Evolutionary conservation across 1,139 yeast species (phyloP), one percentile per base, ranked within the genome.

Genomic region (Suhomyces anneliseae): DNA sequence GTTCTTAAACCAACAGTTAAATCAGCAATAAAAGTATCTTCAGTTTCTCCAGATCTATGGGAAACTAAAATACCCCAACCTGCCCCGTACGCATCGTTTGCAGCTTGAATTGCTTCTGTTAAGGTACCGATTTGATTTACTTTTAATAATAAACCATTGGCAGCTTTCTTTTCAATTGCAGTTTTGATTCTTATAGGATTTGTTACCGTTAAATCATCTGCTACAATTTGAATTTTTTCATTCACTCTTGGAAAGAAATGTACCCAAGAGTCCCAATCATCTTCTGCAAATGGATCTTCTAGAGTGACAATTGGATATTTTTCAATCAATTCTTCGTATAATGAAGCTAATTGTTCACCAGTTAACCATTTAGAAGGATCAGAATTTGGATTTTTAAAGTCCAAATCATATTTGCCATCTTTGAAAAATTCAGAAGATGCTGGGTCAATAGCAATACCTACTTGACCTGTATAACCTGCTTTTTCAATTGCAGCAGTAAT

Each of bases 1-100:
- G 96, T 69, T 83, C 97, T 88, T 73, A 92, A 82, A 80, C 97
- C 98, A 65, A 92, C 97, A 62, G 90, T 80, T 71, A 92, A 83
- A 76, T 92, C 97, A 69, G 98, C 97, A 76, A 92, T 90, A 81
- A 88, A 85, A 63, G 95, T 86, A 78, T 92, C 98, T 81, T 92
- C 98, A 60, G 97, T 90, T 83, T 92, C 98, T 80, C 98, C 98
- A 62, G 97, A 90, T 83, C 96, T 87, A 85, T 89, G 96, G 65
- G 96, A 88, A 66, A 90, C 96, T 96, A 89, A 89, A 66, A 89
- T 96, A 80, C 96, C 96, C 97, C 97, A 90, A 69, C 87, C 89
- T 55, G 95, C 96, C 58, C 82, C 83, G 75, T 83, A 89, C 49
- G 96, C 86, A 76, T 85, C 92, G 70, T 86, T 77, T 65, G 96